Base-by-base conservation (phyloP, 495 filamentous ascomycete species). In the Hypoxylon fuscum region DNA sequence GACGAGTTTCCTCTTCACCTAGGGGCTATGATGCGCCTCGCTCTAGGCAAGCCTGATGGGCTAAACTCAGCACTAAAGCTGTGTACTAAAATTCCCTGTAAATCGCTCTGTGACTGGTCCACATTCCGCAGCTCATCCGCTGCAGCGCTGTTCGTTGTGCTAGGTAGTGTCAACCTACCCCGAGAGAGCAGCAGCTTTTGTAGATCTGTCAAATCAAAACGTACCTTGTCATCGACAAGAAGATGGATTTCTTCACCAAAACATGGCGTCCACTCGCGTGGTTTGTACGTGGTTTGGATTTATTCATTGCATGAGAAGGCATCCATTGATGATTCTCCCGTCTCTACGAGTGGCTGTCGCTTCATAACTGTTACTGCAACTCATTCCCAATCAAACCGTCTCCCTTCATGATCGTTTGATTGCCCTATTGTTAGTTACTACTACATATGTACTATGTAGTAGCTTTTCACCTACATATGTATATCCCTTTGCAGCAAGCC, bases 51-150 rank as follows among this genome's bases (percentile, higher is more conserved):
- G 38, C 10, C 20, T 40, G 18, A 14, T 2, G 20, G 49, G 41
- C 0, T 29, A 17, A 43, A 37, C 46, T 25, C 2, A 37, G 34
- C 21, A 62, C 37, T 57, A 57, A 52, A 47, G 25, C 25, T 38
- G 29, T 15, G 18, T 43, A 31, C 38, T 66, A 62, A 54, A 50
- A 66, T 57, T 57, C 56, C 62, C 56, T 66, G 52, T 66, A 61
- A 56, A 35, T 52, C 27, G 47, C 42, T 46, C 48, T 37, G 54
- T 56, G 51, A 52, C 34, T 25, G 57, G 48, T 47, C 57, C 35
- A 57, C 52, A 51, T 35, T 47, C 41, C 22, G 52, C 32, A 53
- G 56, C 37, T 57, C 52, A 51, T 61, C 51, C 41, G 47, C 45
- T 25, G 21, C 41, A 23, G 29, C 6, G 21, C 37, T 38, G 27